phyloP scores from a whole-genome alignment of 148 eudicot genomes.

The Arctostaphylos glauca region DNA sequence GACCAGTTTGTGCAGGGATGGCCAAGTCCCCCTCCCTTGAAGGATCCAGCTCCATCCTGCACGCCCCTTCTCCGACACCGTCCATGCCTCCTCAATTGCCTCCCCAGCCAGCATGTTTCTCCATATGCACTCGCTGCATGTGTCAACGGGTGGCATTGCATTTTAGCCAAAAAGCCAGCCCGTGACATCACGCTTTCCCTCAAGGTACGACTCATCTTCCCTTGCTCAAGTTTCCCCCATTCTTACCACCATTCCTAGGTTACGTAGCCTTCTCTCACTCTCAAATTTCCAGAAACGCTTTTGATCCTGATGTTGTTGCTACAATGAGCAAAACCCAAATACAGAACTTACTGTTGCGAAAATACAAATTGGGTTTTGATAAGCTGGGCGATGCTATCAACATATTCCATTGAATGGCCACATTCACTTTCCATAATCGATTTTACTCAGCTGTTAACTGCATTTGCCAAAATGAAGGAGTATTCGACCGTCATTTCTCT shows the following conservation, averaged over 20 bases:
- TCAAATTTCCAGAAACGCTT: not conserved
- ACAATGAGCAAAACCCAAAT: not conserved
- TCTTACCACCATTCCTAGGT: not conserved
- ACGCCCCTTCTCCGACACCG: too few relatives aligned
- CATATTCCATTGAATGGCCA: constrained; percentile 4
- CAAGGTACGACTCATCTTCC: not conserved
- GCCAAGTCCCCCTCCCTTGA: too few relatives aligned
- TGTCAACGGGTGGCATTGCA: too few relatives aligned
- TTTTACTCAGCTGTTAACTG: not conserved
- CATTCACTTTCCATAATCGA: not conserved
- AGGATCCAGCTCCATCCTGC: too few relatives aligned
- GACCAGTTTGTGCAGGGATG: too few relatives aligned
- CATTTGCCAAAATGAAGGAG: not conserved
- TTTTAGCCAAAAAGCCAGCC: too few relatives aligned
- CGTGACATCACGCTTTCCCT: too few relatives aligned
- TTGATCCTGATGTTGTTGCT: not conserved
- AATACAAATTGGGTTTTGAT: not conserved
- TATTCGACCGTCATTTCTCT: not conserved
- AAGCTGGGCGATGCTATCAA: constrained; percentile 5
- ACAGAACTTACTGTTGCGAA: not conserved
- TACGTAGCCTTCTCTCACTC: not conserved
- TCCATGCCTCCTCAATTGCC: too few relatives aligned
- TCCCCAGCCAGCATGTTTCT: too few relatives aligned
- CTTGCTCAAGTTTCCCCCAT: not conserved
- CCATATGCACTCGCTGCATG: too few relatives aligned